Base-by-base conservation (phyloP, 805 yeast species). In the Tetrapisispora phaffii region DNA sequence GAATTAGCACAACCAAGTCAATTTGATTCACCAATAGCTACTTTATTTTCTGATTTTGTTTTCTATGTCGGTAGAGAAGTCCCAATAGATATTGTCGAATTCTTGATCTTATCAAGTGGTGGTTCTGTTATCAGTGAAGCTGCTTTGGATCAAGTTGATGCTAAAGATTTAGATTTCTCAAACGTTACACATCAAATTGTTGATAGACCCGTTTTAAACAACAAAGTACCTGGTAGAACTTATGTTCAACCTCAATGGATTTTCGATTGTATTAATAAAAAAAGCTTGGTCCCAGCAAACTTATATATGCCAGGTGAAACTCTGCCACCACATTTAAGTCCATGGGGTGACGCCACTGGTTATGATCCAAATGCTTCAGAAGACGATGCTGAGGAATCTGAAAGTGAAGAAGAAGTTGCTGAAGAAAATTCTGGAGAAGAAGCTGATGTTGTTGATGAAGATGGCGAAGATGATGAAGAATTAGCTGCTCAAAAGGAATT, bases 241-340 rank as follows among this genome's bases (percentile, higher is more conserved):
- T 93, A 93, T 60, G 65, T 90, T 40, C 98, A 93, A 69, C 98
- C 98, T 17, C 98, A 93, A 72, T 93, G 98, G 98, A 73, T 93
- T 26, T 89, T 93, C 63, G 98, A 93, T 64, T 81, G 83, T 58
- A 70, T 93, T 49, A 93, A 93, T 70, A 82, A 83, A 67, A 76
- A 78, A 41, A 72, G 76, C 48, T 72, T 93, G 49, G 71, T 84
- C 48, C 78, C 93, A 17, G 96, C 86, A 20, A 80, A 82, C 45
- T 74, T 73, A 45, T 93, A 93, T 61, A 84, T 94, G 37, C 96
- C 96, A 5, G 98, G 98, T 46, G 97, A 90, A 68, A 71, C 86
- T 4, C 73, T 93, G 52, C 98, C 98, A 38, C 97, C 98, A 32
- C 98, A 93, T 67, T 72, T 93, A 58, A 85, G 96, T 43, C 98